A percentile compares a stretch with the other conserved stretches of the same genome.
Conservation (phyloP, 352 stramenopile genomes). For the Pythium pyrilobum region DNA sequence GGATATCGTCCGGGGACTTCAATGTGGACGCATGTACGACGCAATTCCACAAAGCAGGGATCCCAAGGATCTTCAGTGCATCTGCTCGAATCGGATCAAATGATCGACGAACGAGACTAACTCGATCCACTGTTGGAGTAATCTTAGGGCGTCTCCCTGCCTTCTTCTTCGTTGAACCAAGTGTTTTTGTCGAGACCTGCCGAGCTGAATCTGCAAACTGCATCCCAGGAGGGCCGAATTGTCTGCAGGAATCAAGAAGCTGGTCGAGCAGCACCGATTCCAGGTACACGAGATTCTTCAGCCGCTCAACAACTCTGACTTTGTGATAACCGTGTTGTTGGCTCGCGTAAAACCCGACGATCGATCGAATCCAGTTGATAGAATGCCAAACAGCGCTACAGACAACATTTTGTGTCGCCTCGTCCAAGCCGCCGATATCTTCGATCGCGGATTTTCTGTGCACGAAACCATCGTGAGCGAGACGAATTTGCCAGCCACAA, state of each 20-base stretch:
- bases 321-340: slow-evolving; percentile 28
- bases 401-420: slow-evolving; percentile 30
- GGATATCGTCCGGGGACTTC: not conserved
- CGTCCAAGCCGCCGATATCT: slow-evolving; percentile 34
- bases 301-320: slow-evolving; percentile 31
- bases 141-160: slow-evolving; percentile 16
- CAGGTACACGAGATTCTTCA: slow-evolving; percentile 36
- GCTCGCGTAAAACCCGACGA: slow-evolving; percentile 48
- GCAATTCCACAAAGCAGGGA: not conserved
- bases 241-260: slow-evolving; percentile 17
- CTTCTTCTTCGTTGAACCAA: slow-evolving; percentile 23
- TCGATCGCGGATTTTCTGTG: slow-evolving; percentile 34
- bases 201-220: not conserved
- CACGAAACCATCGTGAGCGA: not conserved
- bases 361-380: slow-evolving; percentile 57
- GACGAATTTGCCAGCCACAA: not conserved
- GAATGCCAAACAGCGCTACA: slow-evolving; percentile 47
- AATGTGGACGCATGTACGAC: not conserved
- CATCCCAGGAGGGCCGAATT: slow-evolving; percentile 29
- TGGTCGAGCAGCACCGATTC: slow-evolving; percentile 40
- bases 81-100: slow-evolving; percentile 29
- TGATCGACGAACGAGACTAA: slow-evolving; percentile 18
- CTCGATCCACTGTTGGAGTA: slow-evolving; percentile 7
- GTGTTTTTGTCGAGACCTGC: not conserved
- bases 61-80: slow-evolving; percentile 31